Percentiles rank a stretch among this genome's conserved stretches.
phyloP scores from a whole-genome alignment of 495 filamentous ascomycete species.

The Penicillium canariense region DNA sequence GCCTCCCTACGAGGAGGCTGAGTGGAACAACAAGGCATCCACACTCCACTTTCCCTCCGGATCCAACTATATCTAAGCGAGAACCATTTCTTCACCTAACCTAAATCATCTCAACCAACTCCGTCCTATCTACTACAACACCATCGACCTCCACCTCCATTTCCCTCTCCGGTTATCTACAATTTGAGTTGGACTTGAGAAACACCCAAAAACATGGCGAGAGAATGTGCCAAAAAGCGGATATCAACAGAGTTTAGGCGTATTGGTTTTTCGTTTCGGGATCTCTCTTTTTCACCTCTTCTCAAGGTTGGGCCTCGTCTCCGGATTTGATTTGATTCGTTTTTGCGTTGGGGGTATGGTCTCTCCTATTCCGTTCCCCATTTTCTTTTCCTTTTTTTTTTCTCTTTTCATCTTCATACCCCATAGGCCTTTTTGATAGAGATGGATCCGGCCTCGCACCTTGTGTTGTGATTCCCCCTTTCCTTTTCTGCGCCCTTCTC shows the following conservation, averaged over 20 bases:
- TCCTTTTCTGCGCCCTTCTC: constrained; percentile 16
- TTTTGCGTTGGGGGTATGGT: constrained; percentile 16
- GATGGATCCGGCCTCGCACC: constrained; percentile 43
- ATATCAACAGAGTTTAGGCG: constrained; percentile 35
- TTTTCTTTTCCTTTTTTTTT: constrained; percentile 20
- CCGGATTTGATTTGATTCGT: constrained; percentile 19
- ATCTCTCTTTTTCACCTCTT: constrained; percentile 15
- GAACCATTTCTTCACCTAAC: neutral
- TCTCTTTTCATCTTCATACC: constrained; percentile 39
- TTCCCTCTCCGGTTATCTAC: too few species aligned
- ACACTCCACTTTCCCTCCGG: constrained; percentile 67
- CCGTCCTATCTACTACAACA: neutral
- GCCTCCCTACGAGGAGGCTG: constrained; percentile 88
- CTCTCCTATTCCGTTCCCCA: constrained; percentile 12
- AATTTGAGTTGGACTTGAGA: constrained; percentile 22
- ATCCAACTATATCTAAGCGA: constrained; percentile 45
- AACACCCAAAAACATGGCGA: constrained; percentile 28
- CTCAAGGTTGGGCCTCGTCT: constrained; percentile 27
- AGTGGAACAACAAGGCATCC: constrained; percentile 80
- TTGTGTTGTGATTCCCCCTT: constrained; percentile 22
- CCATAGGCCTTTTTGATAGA: constrained; percentile 40
- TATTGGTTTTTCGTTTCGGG: constrained; percentile 33
- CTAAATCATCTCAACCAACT: neutral
- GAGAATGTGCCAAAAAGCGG: constrained; percentile 26
- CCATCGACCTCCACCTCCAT: constrained; percentile 3